Base-by-base conservation (phyloP, 2,329 filamentous ascomycete species). In the Penicillium occitanis region DNA sequence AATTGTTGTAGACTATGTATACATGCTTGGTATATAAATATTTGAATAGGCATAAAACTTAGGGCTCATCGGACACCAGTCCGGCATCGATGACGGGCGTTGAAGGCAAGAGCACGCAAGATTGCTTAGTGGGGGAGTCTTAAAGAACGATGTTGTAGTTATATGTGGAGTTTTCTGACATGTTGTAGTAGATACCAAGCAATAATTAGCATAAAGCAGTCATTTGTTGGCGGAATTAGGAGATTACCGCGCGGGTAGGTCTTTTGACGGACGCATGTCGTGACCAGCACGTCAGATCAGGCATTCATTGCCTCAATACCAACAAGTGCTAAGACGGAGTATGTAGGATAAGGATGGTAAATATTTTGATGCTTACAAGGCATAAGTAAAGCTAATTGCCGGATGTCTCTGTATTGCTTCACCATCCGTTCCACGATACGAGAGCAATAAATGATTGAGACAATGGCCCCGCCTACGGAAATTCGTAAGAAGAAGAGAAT, bases 401-500 rank as follows among this genome's bases (percentile, higher is more conserved):
- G 17, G 19, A 48, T 22, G n/a, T 17, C 19, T 48, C 8, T 44
- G 17, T n/a, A 44, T 44, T 44, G 17, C 42, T 10, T 44, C 17
- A 10, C 42, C n/a, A 19, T 44, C 17, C 8, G 7, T 44, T 44
- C 42, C n/a, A n/a, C 17, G n/a, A 44, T 44, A 44, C 17, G 8
- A 44, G 17, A 19, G 17, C 40, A n/a, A 44, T 44, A 17, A n/a
- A n/a, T 2, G 10, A 57, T 28, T 19, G n/a, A 57, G 30, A 57
- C 19, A 33, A 57, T 57, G 51, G 30, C 11, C 17, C 1, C 42
- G 6, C 7, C 42, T n/a, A 44, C 42, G 6, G 28, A 50, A 50
- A 25, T 44, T n/a, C 46, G 46, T 50, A 62, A 40, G 33, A 44
- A 44, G 8, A 65, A 65, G 40, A 30, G 42, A 37, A 75, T 75